phyloP scores from a whole-genome alignment of 805 yeast species.

The Saccharomyces cerevisiae region DNA sequence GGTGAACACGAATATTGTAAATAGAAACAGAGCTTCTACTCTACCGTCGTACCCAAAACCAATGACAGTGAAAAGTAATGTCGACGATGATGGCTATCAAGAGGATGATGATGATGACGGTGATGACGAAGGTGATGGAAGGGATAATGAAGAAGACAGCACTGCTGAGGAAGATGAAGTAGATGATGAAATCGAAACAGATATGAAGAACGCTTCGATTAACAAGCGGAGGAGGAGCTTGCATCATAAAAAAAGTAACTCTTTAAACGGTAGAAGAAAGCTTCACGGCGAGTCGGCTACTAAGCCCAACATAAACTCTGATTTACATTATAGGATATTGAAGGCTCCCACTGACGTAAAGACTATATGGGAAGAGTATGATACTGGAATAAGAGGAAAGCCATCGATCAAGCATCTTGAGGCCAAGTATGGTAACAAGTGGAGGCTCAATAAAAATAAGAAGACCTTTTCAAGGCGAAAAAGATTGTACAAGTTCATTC shows the following conservation, averaged over 20 bases:
- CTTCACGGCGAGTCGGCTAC: background rate
- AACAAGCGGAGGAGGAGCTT: background rate
- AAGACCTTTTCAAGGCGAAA: slow-evolving; percentile 32
- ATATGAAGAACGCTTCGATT: slow-evolving; percentile 1
- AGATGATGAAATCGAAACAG: slow-evolving; percentile 1
- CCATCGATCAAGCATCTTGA: slow-evolving; percentile 36
- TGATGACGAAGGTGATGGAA: slow-evolving; percentile 4
- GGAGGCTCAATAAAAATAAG: slow-evolving; percentile 34
- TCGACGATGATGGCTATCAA: slow-evolving; percentile 14
- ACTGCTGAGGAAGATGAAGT: slow-evolving; percentile 1
- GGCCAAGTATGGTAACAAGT: slow-evolving; percentile 34
- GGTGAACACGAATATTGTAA: background rate
- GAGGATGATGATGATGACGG: slow-evolving; percentile 14
- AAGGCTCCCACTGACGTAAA: slow-evolving; percentile 30
- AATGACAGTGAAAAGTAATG: background rate
- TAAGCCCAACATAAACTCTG: background rate
- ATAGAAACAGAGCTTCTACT: background rate
- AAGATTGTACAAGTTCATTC: slow-evolving; percentile 29
- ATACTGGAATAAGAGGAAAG: slow-evolving; percentile 34
- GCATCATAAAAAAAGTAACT: background rate
- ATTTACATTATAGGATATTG: slow-evolving; percentile 18
- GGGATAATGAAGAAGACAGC: background rate
- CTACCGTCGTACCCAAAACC: background rate
- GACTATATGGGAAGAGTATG: slow-evolving; percentile 35
- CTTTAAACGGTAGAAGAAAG: background rate